These are phyloP conservation scores for Penicillium fimorum DNA, from an alignment of 495 filamentous ascomycete genomes.

Conservation along the genomic window DNA sequence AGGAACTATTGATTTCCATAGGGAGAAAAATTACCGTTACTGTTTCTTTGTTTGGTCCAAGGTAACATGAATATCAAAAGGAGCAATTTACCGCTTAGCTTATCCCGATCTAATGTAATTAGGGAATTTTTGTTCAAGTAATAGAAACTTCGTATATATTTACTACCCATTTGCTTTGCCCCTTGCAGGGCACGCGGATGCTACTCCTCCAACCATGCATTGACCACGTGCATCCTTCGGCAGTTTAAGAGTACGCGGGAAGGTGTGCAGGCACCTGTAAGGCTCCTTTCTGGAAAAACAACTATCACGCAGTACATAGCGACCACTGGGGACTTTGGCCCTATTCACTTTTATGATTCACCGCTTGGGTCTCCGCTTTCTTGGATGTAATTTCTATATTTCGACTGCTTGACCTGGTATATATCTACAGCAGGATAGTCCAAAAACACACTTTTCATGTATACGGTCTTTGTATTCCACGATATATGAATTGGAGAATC, in stretches of 20 bases:
- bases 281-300: not conserved
- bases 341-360: no score
- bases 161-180: not conserved
- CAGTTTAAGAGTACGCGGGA: not conserved
- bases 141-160: not conserved
- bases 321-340: no score
- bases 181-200: conserved; percentile 4
- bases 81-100: not conserved
- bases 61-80: not conserved
- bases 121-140: not conserved
- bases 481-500: no score
- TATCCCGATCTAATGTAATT: not conserved
- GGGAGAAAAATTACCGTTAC: not conserved
- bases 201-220: not conserved
- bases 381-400: no score
- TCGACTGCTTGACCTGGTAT: no score
- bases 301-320: no score
- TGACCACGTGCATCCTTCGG: not conserved
- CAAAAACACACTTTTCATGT: no score
- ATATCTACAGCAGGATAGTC: no score
- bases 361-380: no score
- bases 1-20: not conserved
- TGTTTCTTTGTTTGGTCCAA: not conserved
- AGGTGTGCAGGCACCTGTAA: not conserved
- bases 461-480: no score